phyloP scores from a whole-genome alignment of 2,329 filamentous ascomycete species.

The Colletotrichum theobromicola region DNA sequence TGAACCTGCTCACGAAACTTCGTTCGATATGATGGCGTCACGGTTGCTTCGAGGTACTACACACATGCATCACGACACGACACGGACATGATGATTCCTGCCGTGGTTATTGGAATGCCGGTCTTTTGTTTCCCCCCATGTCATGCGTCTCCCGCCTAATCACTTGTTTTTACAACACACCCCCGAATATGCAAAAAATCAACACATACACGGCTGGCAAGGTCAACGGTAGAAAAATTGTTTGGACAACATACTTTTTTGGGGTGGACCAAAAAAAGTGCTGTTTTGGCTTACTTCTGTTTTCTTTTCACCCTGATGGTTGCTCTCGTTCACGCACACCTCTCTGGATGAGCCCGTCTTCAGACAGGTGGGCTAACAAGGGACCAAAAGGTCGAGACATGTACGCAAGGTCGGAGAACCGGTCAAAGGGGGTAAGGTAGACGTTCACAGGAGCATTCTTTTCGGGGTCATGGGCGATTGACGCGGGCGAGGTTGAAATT shows the following conservation, averaged over 20 bases:
- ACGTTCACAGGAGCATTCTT: neutral
- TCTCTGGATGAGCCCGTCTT: neutral
- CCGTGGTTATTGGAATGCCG: neutral
- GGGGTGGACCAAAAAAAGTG: neutral
- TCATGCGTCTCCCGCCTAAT: slow-evolving; percentile 5
- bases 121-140: neutral
- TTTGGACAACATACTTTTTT: neutral
- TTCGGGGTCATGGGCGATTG: neutral
- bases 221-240: slow-evolving; percentile 13
- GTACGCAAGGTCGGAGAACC: neutral
- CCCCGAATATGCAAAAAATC: neutral
- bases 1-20: neutral
- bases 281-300: neutral
- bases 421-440: neutral
- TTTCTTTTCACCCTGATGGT: neutral
- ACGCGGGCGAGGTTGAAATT: neutral
- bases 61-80: slow-evolving; percentile 15
- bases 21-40: neutral
- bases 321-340: neutral
- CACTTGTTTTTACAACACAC: slow-evolving; percentile 12
- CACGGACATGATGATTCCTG: slow-evolving; percentile 5
- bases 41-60: slow-evolving; percentile 3
- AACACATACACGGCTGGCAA: slow-evolving; percentile 13
- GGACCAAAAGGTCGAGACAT: neutral
- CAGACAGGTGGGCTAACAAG: neutral